These are phyloP conservation scores for Helminthosporium solani DNA, from an alignment of 2,329 filamentous ascomycete species.

Conservation along the genomic window DNA sequence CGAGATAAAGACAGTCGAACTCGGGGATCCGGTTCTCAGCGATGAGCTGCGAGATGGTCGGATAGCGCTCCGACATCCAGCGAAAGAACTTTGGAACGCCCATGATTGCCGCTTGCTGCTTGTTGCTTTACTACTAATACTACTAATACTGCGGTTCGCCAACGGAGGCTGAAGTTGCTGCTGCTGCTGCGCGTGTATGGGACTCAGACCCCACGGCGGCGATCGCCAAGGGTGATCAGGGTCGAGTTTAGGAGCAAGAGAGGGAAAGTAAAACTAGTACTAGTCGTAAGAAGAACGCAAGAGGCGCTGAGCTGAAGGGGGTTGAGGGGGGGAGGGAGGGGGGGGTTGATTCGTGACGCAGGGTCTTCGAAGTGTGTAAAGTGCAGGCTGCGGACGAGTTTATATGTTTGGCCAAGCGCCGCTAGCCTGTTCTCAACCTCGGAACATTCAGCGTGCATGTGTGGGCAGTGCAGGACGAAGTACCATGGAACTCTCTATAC, in stretches of 20 bases:
- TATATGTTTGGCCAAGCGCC: background rate
- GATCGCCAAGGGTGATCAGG: background rate
- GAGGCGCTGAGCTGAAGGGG: slow-evolving; percentile 23
- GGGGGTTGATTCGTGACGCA: slow-evolving; percentile 40
- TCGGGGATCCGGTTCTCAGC: slow-evolving; percentile 98
- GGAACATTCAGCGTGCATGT: too few relatives aligned
- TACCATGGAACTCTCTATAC: too few relatives aligned
- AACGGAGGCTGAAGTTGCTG: slow-evolving; percentile 1
- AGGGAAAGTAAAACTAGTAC: slow-evolving; percentile 10
- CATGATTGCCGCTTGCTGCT: slow-evolving; percentile 46
- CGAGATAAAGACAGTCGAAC: slow-evolving; percentile 95
- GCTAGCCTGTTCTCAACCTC: too few relatives aligned
- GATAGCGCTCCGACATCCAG: slow-evolving; percentile 99
- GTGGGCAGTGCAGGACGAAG: too few relatives aligned
- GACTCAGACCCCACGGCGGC: too few relatives aligned
- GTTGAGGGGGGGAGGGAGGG: slow-evolving; percentile 14
- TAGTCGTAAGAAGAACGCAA: slow-evolving; percentile 24
- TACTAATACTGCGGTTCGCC: too few relatives aligned
- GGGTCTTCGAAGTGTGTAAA: slow-evolving; percentile 42
- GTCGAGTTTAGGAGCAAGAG: background rate
- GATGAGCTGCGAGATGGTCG: slow-evolving; percentile 95
- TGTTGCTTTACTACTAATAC: too few relatives aligned
- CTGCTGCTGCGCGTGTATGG: too few relatives aligned
- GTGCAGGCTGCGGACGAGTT: background rate
- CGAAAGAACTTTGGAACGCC: slow-evolving; percentile 92